Evolutionary conservation across 495 filamentous ascomycete species (phyloP).

Genomic region (Bathelium albidoporum): DNA sequence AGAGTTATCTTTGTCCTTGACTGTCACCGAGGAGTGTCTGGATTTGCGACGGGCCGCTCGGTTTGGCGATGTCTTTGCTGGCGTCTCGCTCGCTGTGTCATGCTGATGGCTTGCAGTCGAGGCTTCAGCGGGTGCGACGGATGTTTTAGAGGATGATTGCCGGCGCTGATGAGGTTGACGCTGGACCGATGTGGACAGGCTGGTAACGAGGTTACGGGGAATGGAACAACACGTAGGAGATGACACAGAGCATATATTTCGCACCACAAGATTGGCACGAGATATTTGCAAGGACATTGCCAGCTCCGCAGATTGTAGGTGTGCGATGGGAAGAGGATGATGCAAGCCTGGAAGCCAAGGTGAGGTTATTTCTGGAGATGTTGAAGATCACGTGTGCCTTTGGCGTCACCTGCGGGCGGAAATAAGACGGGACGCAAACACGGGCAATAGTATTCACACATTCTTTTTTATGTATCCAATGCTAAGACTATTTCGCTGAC

Average conservation of each 20-base stretch:
- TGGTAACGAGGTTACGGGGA: not conserved
- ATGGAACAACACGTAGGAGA: not conserved
- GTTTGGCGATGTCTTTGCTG: constrained; percentile 11
- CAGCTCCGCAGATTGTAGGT: not conserved
- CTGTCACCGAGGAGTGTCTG: constrained; percentile 20
- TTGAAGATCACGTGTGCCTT: not conserved
- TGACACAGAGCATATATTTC: not conserved
- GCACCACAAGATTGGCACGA: not conserved
- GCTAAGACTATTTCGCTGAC: too few relatives aligned
- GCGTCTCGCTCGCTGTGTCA: not conserved
- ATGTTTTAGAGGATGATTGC: constrained; percentile 26
- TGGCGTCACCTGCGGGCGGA: not conserved
- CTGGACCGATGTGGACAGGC: not conserved
- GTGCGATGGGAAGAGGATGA: not conserved
- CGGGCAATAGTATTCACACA: too few relatives aligned
- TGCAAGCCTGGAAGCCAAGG: too few relatives aligned
- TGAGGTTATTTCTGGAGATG: too few relatives aligned
- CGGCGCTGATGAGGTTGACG: constrained; percentile 20
- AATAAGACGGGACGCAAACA: too few relatives aligned
- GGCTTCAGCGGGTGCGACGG: constrained; percentile 18
- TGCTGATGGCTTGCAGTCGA: constrained; percentile 17
- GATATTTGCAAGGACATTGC: not conserved
- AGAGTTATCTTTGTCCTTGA: constrained; percentile 29
- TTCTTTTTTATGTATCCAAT: too few relatives aligned
- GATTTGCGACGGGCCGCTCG: constrained; percentile 26